These are phyloP conservation scores for Solanum paucissectum DNA, from an alignment of 257 asterid genomes.

Conservation along the genomic window DNA sequence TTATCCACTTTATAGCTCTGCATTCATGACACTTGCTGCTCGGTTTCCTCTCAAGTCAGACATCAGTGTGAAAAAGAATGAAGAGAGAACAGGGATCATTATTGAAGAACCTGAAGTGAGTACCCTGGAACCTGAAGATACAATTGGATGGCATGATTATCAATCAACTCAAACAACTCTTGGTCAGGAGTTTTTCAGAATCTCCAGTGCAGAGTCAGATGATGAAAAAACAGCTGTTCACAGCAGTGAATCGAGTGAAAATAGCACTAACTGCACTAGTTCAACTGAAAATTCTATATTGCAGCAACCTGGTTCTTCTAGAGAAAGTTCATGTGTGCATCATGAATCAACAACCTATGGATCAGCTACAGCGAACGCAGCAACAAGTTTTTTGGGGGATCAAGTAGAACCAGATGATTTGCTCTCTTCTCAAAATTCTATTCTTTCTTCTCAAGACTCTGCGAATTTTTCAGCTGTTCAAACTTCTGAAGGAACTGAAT, in stretches of 20 bases:
- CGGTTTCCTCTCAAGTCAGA: conserved; percentile 28
- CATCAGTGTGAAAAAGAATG: conserved; percentile 18
- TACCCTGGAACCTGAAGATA: conserved; percentile 31
- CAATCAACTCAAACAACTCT: conserved; percentile 16
- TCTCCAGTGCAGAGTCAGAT: neutral
- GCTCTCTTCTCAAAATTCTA: conserved; percentile 56
- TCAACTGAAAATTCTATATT: conserved; percentile 16
- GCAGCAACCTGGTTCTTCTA: conserved; percentile 25
- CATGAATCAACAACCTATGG: conserved; percentile 21
- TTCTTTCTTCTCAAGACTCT: conserved; percentile 54
- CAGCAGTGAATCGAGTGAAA: conserved; percentile 14
- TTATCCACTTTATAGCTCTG: conserved; percentile 30
- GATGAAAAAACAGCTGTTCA: conserved; percentile 21
- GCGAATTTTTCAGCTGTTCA: conserved; percentile 16
- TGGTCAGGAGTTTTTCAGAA: conserved; percentile 20
- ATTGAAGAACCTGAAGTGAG: conserved; percentile 35
- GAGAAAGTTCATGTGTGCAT: conserved; percentile 21
- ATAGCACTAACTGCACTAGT: conserved; percentile 14
- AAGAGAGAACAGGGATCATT: conserved; percentile 18
- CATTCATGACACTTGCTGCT: conserved; percentile 44
- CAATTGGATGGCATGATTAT: conserved; percentile 28
- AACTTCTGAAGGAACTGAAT: conserved; percentile 34
- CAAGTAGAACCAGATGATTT: conserved; percentile 45
- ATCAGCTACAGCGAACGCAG: neutral
- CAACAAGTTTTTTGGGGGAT: conserved; percentile 15